Conservation (phyloP, 495 filamentous ascomycete genomes). For the Penicillium pancosmium region DNA sequence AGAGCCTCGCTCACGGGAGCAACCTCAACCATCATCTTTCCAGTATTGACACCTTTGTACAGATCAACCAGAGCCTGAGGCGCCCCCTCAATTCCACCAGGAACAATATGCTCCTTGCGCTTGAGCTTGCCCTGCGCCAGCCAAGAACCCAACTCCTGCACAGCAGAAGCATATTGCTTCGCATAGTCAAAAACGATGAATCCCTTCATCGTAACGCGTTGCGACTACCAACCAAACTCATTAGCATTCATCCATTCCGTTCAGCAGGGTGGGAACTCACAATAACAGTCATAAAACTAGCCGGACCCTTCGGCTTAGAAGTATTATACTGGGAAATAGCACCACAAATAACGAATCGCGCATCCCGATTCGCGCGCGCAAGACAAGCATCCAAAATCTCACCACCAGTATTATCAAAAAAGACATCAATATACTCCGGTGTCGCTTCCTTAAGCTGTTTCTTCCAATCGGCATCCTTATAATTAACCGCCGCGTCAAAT, state of each 20-base stretch:
- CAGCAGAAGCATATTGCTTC: constrained; percentile 46
- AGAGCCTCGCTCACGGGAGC: constrained; percentile 39
- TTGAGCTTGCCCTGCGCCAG: constrained; percentile 57
- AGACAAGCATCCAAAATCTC: constrained; percentile 59
- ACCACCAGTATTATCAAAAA: constrained; percentile 60
- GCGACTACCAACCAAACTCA: constrained; percentile 30
- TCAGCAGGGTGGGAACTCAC: constrained; percentile 32
- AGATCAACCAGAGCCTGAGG: constrained; percentile 52
- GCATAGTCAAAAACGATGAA: constrained; percentile 59
- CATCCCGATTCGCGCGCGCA: constrained; percentile 45
- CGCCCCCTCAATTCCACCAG: constrained; percentile 53
- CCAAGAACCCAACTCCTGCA: constrained; percentile 52
- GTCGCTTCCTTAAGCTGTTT: constrained; percentile 50
- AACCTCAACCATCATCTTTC: constrained; percentile 55
- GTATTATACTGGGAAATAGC: constrained; percentile 58
- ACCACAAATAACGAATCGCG: constrained; percentile 57
- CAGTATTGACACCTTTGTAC: constrained; percentile 55
- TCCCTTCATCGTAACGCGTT: constrained; percentile 57
- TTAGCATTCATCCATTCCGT: constrained; percentile 22
- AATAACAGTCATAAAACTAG: constrained; percentile 54
- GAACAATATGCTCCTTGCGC: constrained; percentile 57
- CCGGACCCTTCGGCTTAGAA: constrained; percentile 46
- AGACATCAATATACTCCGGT: constrained; percentile 58
- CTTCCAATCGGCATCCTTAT: constrained; percentile 57
- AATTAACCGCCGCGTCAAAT: constrained; percentile 59